Base-by-base conservation (phyloP, 495 filamentous ascomycete genomes). In the Lasiosphaeria miniovina region DNA sequence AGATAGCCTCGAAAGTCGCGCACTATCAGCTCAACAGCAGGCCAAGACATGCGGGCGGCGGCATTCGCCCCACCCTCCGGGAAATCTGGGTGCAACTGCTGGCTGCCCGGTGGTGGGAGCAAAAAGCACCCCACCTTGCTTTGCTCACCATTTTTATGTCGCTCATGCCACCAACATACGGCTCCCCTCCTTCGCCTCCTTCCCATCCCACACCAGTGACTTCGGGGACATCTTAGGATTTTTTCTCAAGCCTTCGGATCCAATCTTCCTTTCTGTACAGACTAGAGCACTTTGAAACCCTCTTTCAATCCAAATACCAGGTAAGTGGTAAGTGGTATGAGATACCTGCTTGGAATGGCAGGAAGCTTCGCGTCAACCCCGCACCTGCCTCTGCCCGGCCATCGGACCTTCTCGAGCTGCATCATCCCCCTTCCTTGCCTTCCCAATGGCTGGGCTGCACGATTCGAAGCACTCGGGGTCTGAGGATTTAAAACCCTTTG, bases 121-220 rank as follows among this genome's bases (percentile, higher is more conserved):
- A 17, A 54, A 64, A 43, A 63, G 24, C 67, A 71, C 67, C 67
- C 69, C 69, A 70, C 67, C 65, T 62, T 59, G 55, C 43, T 45
- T 48, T 38, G 58, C 66, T 60, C 65, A 63, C 63, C 63, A 54
- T 68, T 68, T 69, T 73, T 68, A 68, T 74, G 60, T 69, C 64
- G 68, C 69, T 68, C 70, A 67, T 70, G 67, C 71, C 68, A 70
- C 68, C 65, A 65, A 57, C 52, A 55, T 32, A 40, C 57, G 12
- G 46, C 40, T 12, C 41, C 53, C 43, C 35, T 38, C 64, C 54
- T 58, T 59, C 43, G 55, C 55, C 55, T 45, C 61, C 61, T 40
- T 48, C 58, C 33, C 50, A 36, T 59, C 46, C 41, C 32, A 33
- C 33, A 15, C 10, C 38, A 54, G 36, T 46, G 31, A 24, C 15